Base-by-base conservation (phyloP, 805 yeast genomes). In the Ogataea methylovora region DNA sequence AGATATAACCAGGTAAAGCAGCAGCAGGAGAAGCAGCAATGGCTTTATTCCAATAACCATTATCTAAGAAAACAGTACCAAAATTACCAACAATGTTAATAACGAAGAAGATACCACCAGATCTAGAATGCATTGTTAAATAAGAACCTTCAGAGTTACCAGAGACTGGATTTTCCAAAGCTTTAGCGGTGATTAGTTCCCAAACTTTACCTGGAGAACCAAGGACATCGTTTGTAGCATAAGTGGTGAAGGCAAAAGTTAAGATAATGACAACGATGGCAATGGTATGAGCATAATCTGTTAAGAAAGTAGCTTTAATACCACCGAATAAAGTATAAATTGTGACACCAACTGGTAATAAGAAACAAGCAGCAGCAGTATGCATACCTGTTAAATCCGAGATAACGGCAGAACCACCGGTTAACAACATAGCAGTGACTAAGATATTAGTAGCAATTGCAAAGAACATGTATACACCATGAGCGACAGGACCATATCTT, bases 341-440 rank as follows among this genome's bases (percentile, higher is more conserved):
- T 34, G 80, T 69, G 30, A 82, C 86, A 49, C 88, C 88, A 11
- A 88, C 60, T 3, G 97, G 96, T 33, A 88, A 67, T 33, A 88
- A 60, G 59, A 83, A 79, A 56, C 86, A 76, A 1, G 87, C 83
- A 7, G 95, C 97, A 25, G 77, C 80, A 3, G 80, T 71, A 55
- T 81, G 65, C 70, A 67, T 67, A 1, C 96, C 96, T 2, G 95
- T 86, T 42, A 88, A 66, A 47, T 80, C 82, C 42, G 61, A 68
- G 36, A 87, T 78, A 6, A 85, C 83, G 1, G 94, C 92, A 29
- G 94, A 77, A 23, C 95, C 95, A 40, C 95, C 95, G 4, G 94
- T 80, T 34, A 88, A 65, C 29, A 88, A 69, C 96, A 86, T 86
- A 4, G 94, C 94, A 21, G 95, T 85, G 38, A 88, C 97, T 41